phyloP scores from a whole-genome alignment of 257 asterid genomes.

The Knoxia roxburghii region DNA sequence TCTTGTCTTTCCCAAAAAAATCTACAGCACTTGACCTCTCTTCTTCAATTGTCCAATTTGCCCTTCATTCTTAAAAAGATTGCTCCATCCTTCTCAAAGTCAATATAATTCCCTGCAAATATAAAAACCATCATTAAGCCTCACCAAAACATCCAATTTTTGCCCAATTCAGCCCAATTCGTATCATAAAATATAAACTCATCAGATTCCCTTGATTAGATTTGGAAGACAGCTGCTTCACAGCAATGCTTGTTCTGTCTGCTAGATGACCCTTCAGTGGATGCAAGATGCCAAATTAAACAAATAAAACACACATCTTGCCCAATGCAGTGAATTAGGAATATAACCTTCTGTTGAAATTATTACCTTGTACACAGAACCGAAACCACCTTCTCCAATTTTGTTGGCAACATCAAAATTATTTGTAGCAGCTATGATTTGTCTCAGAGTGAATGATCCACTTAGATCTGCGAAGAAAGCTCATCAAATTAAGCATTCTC shows the following conservation, averaged over 20 bases:
- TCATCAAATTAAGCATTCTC: not conserved
- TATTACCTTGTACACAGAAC: constrained; percentile 68
- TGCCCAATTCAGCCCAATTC: too few relatives aligned
- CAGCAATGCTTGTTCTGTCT: constrained; percentile 69
- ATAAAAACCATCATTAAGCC: too few relatives aligned
- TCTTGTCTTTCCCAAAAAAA: too few relatives aligned
- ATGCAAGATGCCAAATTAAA: not conserved
- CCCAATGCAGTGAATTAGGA: not conserved
- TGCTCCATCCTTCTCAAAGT: too few relatives aligned
- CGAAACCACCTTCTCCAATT: constrained; percentile 91
- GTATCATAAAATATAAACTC: too few relatives aligned
- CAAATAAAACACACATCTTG: not conserved
- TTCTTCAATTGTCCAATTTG: too few relatives aligned
- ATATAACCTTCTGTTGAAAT: not conserved
- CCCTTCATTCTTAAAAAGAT: too few relatives aligned
- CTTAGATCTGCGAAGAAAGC: constrained; percentile 12
- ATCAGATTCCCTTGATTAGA: constrained; percentile 83
- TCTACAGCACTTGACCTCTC: too few relatives aligned
- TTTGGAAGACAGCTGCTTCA: constrained; percentile 76
- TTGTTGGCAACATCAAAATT: constrained; percentile 63
- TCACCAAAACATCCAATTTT: too few relatives aligned
- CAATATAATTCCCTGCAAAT: too few relatives aligned
- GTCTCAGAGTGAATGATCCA: constrained; percentile 50
- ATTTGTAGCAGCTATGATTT: constrained; percentile 67
- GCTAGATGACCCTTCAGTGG: constrained; percentile 45